Evolutionary conservation across 768 basidiomycete genomes (phyloP), one percentile per base, ranked within the genome.

Genomic region (Megacollybia marginata): DNA sequence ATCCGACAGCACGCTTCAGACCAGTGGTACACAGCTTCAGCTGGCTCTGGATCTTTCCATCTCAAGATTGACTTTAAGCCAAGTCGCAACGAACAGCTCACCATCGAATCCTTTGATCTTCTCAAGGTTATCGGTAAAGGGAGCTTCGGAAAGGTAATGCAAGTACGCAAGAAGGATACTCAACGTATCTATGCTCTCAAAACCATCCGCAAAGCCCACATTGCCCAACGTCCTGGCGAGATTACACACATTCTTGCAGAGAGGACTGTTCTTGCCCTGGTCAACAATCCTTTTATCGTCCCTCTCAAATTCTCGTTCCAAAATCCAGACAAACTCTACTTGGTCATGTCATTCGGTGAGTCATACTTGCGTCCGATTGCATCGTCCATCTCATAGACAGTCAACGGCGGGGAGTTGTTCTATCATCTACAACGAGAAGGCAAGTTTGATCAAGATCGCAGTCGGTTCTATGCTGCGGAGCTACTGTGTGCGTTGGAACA

Each of bases 271-370:
- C 76, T 98, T 44, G 95, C 95, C 0, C 77, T 97, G 48, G 96
- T 99, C 52, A 96, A 97, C 70, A 96, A 93, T 61, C 95, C 95
- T 0, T 99, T 99, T 72, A 97, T 99, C 66, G 96, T 97, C 0
- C 96, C 95, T 16, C 83, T 99, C 66, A 98, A 99, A 63, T 97
- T 99, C 68, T 95, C 92, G 5, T 99, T 98, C 79, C 95, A 99
- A 70, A 93, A 86, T 52, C 89, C 89, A 1, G 95, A 98, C 65
- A 99, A 99, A 65, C 73, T 99, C 6, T 99, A 99, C 64, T 72
- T 99, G 49, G 92, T 97, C 34, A 89, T 99, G 85, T 94, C 94
- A 19, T 98, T 97, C 59, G 86, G 88, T 87, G 46, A 50, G 83
- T 68, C n/a, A 8, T 42, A 12, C 10, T 33, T 47, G 32, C 44